These are phyloP conservation scores for Penicillium samsonianum DNA, from an alignment of 495 filamentous ascomycete genomes.

Conservation along the genomic window DNA sequence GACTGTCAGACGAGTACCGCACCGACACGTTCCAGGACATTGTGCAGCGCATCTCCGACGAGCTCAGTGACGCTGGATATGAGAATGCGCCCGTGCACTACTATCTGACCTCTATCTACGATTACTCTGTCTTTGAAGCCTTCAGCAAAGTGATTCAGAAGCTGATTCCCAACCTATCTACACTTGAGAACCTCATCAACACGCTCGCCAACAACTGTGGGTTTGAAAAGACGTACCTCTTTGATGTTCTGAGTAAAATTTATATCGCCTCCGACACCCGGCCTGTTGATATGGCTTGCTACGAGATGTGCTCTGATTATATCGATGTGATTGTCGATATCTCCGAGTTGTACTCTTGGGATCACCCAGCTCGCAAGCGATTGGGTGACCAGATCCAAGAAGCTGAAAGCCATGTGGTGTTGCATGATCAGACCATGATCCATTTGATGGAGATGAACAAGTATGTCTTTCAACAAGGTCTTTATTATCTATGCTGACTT, in stretches of 20 bases:
- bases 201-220: slow-evolving; percentile 83
- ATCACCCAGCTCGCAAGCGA: slow-evolving; percentile 57
- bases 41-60: slow-evolving; percentile 93
- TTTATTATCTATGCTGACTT: slow-evolving; percentile 8
- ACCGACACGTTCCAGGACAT: slow-evolving; percentile 92
- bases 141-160: slow-evolving; percentile 98
- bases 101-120: slow-evolving; percentile 95
- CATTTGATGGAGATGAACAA: slow-evolving; percentile 91
- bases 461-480: slow-evolving; percentile 45
- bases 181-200: slow-evolving; percentile 88
- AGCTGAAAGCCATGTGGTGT: slow-evolving; percentile 75
- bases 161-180: slow-evolving; percentile 88
- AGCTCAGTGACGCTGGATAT: slow-evolving; percentile 85
- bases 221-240: slow-evolving; percentile 96
- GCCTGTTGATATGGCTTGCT: slow-evolving; percentile 87
- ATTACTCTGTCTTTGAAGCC: slow-evolving; percentile 96
- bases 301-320: slow-evolving; percentile 97
- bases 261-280: slow-evolving; percentile 95
- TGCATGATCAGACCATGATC: slow-evolving; percentile 79
- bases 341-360: slow-evolving; percentile 87
- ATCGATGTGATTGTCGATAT: slow-evolving; percentile 97
- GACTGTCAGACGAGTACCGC: slow-evolving; percentile 90
- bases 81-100: slow-evolving; percentile 91
- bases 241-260: slow-evolving; percentile 95
- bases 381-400: slow-evolving; percentile 67